These are phyloP conservation scores for Fallopia convolvulus DNA, from an alignment of 148 eudicot genomes.

Conservation along the genomic window DNA sequence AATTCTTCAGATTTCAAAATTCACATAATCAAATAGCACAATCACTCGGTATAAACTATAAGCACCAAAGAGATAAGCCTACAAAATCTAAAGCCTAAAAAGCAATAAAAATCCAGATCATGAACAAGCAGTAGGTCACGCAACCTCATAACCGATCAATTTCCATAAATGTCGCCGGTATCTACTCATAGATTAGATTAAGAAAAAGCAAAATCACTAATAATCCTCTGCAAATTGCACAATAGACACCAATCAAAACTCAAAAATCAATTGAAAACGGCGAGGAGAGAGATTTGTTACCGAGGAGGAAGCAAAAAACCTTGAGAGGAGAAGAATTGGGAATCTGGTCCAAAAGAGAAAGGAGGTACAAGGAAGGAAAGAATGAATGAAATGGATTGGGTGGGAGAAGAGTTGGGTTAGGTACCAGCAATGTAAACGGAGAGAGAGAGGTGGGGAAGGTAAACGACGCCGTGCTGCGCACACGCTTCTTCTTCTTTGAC, in stretches of 20 bases:
- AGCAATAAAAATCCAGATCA: constrained; percentile 2
- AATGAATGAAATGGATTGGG: constrained; percentile 13
- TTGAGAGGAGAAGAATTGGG: constrained; percentile 1
- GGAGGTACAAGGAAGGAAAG: background rate
- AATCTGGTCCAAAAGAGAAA: constrained; percentile 3
- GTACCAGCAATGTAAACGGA: constrained; percentile 11
- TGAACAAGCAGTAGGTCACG: background rate
- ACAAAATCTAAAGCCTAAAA: constrained; percentile 1
- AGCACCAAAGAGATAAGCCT: background rate
- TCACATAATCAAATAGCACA: background rate
- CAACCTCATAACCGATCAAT: background rate
- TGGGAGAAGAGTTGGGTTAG: constrained; percentile 20
- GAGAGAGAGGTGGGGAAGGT: constrained; percentile 13
- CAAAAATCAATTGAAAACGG: background rate
- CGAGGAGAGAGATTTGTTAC: background rate
- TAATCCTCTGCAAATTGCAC: constrained; percentile 2
- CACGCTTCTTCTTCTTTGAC: constrained; percentile 31
- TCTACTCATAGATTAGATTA: background rate
- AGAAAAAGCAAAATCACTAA: background rate
- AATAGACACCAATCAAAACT: background rate
- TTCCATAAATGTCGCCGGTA: background rate
- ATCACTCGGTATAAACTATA: background rate
- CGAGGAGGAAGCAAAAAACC: constrained; percentile 12
- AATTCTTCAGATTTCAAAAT: background rate
- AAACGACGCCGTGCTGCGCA: constrained; percentile 38